Conservation (phyloP, 2,329 filamentous ascomycete genomes). For the Aspergillaceae sp. region DNA sequence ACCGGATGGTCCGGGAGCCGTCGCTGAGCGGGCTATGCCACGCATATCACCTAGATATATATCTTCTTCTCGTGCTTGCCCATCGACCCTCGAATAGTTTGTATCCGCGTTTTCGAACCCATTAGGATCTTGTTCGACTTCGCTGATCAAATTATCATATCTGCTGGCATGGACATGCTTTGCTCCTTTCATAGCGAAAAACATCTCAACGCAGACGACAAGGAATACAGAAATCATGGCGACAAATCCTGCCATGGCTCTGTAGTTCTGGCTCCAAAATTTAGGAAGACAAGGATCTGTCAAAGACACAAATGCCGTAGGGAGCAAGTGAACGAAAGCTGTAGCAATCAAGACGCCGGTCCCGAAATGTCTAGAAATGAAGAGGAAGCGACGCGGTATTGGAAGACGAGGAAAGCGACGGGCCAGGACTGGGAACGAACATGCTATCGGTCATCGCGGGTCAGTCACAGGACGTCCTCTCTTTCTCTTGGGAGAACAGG, state of each 20-base stretch:
- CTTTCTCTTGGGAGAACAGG: background rate
- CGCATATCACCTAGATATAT: slow-evolving; percentile 14
- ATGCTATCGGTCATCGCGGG: slow-evolving; percentile 35
- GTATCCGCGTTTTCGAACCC: slow-evolving; percentile 10
- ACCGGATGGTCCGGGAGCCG: slow-evolving; percentile 5
- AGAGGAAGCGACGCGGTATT: slow-evolving; percentile 51
- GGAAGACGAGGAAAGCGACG: slow-evolving; percentile 52
- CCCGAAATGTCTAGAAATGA: slow-evolving; percentile 52
- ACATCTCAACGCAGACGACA: slow-evolving; percentile 81
- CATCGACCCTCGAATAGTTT: slow-evolving; percentile 16
- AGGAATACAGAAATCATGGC: slow-evolving; percentile 74
- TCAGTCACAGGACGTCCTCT: slow-evolving; percentile 2
- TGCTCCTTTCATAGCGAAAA: slow-evolving; percentile 65
- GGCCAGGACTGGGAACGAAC: slow-evolving; percentile 54
- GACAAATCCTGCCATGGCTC: slow-evolving; percentile 69
- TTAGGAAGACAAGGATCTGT: slow-evolving; percentile 61
- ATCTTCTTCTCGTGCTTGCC: slow-evolving; percentile 11
- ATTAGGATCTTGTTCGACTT: slow-evolving; percentile 13
- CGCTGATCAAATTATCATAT: slow-evolving; percentile 39
- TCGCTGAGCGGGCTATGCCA: slow-evolving; percentile 4
- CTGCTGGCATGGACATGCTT: slow-evolving; percentile 50
- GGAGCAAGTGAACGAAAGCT: slow-evolving; percentile 53
- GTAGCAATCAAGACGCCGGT: slow-evolving; percentile 51
- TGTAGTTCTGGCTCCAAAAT: slow-evolving; percentile 72
- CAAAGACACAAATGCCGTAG: slow-evolving; percentile 53